Base-by-base conservation (phyloP, 2,329 filamentous ascomycete species). In the Aspergillus amoenus region DNA sequence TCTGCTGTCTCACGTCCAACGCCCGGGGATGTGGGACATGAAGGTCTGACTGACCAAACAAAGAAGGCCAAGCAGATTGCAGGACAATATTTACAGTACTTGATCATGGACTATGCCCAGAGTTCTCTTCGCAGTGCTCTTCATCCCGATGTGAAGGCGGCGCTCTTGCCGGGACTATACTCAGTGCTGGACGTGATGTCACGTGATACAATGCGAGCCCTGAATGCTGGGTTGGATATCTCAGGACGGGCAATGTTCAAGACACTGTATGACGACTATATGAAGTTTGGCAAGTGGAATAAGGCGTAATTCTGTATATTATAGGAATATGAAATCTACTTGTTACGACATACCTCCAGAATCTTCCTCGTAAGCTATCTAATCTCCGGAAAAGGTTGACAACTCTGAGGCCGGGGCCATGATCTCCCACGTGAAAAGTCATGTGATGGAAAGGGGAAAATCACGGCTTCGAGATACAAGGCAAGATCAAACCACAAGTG, bases 1-100 rank as follows among this genome's bases (percentile, higher is more conserved):
- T 83, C 82, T 0, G 79, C 82, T 2, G 80, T 84, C 4, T 73
- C 79, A 13, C 68, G 70, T 15, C 68, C 70, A 6, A 64, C 64
- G 7, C 69, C 71, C 24, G 58, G 65, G 5, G 66, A 68, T 3
- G 62, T 67, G 17, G 75, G 77, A 7, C 73, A 73, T 45, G 75
- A 78, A 64, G 75, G 74, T 1, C 78, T 88, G 24, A 81, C 81
- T 24, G 85, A 88, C 60, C 80, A 83, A 56, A 82, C 83, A 12
- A 84, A 84, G 64, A 83, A 82, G 56, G 82, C 84, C 7, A 81
- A 83, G 61, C 79, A 81, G 30, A 79, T 82, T 55, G 81, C 83
- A 0, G 82, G 82, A 0, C 80, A 84, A 62, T 82, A 84, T 66
- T 71, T 86, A 13, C 82, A 82, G 59, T 81, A 84, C 47, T 69